Evolutionary conservation across 169 alveolate genomes (phyloP), one percentile per base, ranked within the genome.

Genomic region (Plasmodium sp.): DNA sequence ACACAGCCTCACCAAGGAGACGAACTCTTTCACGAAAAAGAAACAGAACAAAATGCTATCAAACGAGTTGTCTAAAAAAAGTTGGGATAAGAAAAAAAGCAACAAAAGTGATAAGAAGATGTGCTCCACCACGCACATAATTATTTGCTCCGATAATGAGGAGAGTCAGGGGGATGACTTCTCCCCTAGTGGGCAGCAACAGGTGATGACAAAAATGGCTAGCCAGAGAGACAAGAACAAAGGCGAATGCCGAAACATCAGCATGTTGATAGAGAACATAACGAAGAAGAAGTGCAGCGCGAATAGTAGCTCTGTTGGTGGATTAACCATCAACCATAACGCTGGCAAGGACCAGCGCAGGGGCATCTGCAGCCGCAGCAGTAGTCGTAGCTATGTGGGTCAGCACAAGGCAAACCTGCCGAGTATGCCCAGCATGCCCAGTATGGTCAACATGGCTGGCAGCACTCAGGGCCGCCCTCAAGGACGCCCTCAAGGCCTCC

Each of bases 121-220:
- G 9, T 27, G 58, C 10, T 1, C 31, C 22, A 1, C 83, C 4
- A 45, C 81, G 41, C 92, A 72, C 45, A 84, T 84, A 39, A 22
- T 85, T 73, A 85, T 85, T 31, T 85, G 62, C 10, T 79, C 81
- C 22, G 86, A 88, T 22, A 62, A 86, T 56, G 94, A 88, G 54
- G 82, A 71, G 2, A 22, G 56, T 33, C 83, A 82, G 48, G 72
- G 22, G 54, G 36, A 58, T 33, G 22, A 54, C 10, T 62, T 16
- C 39, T 62, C 31, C 39, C 45, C 34, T 10, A 48, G n/a, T 48
- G n/a, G n/a, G 14, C 67, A 79, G 1, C 39, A 16, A 39, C 58
- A 39, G 73, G 7, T 7, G 62, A 31, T 16, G 22, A 9, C 12
- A 45, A 48, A 14, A 48, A 12, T 45, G 2, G 75, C 18, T 22